Evolutionary conservation across 73 alveolate genomes (phyloP).

Genomic region (Symbiodinium natans): DNA sequence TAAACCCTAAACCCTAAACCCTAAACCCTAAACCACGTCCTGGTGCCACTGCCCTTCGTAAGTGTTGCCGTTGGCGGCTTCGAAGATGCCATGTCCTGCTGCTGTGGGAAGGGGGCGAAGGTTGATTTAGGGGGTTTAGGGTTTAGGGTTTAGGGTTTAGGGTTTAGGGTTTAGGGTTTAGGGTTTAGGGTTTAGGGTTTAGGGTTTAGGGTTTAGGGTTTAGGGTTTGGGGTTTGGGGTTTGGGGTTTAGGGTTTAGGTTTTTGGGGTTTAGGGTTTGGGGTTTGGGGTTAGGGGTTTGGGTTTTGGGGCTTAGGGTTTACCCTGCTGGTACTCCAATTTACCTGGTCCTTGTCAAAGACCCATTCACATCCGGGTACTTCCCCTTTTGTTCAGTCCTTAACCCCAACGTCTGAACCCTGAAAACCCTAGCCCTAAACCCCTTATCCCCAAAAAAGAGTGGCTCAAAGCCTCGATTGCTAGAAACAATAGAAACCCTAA

Average conservation of each 20-base stretch:
- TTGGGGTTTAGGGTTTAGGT: no score
- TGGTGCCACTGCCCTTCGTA: conserved; percentile 97
- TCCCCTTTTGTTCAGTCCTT: no score
- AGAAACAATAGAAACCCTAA: not conserved
- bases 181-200: not conserved
- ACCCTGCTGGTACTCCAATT: no score
- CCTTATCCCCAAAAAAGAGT: not conserved
- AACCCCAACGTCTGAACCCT: not conserved
- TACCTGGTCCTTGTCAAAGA: no score
- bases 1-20: no score
- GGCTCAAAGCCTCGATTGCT: not conserved
- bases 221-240: no score
- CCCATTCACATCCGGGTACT: no score
- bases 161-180: not conserved
- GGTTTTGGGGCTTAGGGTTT: no score
- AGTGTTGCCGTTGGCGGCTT: conserved; percentile 96
- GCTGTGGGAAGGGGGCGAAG: not conserved
- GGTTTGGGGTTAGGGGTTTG: no score
- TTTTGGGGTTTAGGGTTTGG: no score
- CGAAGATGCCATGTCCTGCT: conserved; percentile 95
- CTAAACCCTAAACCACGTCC: conserved; percentile 43
- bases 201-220: no score
- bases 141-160: not conserved
- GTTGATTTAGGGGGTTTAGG: not conserved
- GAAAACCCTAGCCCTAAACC: not conserved